Base-by-base conservation (phyloP, 1,284 basidiomycete species). In the Heterobasidion annosum region DNA sequence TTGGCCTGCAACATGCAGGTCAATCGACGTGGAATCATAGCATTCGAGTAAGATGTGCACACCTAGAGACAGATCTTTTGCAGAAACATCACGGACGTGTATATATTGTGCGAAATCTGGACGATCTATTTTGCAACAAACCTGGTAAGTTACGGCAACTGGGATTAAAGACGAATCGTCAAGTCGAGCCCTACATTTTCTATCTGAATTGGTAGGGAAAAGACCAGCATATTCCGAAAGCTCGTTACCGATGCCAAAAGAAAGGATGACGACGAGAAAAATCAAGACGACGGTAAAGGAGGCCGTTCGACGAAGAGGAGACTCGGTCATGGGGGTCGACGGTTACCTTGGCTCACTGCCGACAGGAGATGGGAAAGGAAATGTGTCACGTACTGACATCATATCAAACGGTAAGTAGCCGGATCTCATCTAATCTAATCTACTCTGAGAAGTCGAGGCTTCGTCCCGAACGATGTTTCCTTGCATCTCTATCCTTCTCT, bases 31-130 rank as follows among this genome's bases (percentile, higher is more conserved):
- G 8, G n/a, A 19, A 52, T 32, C 15, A 8, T 8, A 7, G 12
- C 10, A 10, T 32, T 18, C 40, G 12, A 16, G 42, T 15, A 16
- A 12, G 18, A 52, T 34, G 42, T 56, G 64, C 63, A 52, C 59
- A 85, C 85, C 71, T 59, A 77, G 64, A 25, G 82, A 79, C 62
- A 85, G 80, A 51, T 81, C 68, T 2, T 73, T 60, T 4, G 62
- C 58, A 6, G 73, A 66, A 8, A 88, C 64, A 0, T 71, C 79
- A 13, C 65, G 62, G 1, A 76, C 57, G 10, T 65, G 60, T 8
- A 64, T 64, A 59, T 82, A 84, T 47, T 68, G 70, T 56, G 77
- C 69, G 58, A 88, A 83, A 63, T 86, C 81, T 0, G 83, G 84
- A 55, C 73, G 70, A 1, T 62, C 71, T 74, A 54, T 34, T 42